Evolutionary conservation across 192 early-diverging fungal species (phyloP).

Genomic region (Backusella psychrophila): DNA sequence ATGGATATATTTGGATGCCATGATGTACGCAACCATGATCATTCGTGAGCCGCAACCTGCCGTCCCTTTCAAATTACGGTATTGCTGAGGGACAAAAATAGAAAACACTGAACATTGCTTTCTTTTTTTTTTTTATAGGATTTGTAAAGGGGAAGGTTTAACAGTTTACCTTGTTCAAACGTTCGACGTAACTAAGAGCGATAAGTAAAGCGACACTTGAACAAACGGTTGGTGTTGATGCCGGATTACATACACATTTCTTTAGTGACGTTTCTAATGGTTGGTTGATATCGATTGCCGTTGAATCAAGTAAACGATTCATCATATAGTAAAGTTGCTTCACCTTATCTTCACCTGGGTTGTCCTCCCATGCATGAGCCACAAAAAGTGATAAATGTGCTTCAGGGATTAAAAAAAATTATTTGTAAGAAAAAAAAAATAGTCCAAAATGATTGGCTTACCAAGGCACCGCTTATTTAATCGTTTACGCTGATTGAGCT

Average conservation of each 20-base stretch:
- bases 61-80: slow-evolving; percentile 39
- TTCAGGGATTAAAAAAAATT: not conserved
- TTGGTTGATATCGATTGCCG: not conserved
- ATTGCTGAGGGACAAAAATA: slow-evolving; percentile 31
- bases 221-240: slow-evolving; percentile 29
- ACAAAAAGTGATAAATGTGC: slow-evolving; percentile 16
- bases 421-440: not conserved
- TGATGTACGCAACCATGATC: slow-evolving; percentile 48
- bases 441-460: not conserved
- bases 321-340: slow-evolving; percentile 12
- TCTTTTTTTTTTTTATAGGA: not conserved
- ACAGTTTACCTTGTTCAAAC: slow-evolving; percentile 32
- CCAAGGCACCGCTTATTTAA: not conserved
- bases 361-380: slow-evolving; percentile 16
- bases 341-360: not conserved
- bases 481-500: not conserved
- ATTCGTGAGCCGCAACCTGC: slow-evolving; percentile 43
- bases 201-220: slow-evolving; percentile 44
- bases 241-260: slow-evolving; percentile 10
- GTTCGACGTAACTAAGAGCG: slow-evolving; percentile 45
- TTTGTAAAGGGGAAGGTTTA: not conserved
- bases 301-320: slow-evolving; percentile 16
- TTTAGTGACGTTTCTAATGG: slow-evolving; percentile 16
- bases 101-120: not conserved
- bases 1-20: slow-evolving; percentile 44